Base-by-base conservation (phyloP, 2,329 filamentous ascomycete species). In the Pseudocercospora cruenta region DNA sequence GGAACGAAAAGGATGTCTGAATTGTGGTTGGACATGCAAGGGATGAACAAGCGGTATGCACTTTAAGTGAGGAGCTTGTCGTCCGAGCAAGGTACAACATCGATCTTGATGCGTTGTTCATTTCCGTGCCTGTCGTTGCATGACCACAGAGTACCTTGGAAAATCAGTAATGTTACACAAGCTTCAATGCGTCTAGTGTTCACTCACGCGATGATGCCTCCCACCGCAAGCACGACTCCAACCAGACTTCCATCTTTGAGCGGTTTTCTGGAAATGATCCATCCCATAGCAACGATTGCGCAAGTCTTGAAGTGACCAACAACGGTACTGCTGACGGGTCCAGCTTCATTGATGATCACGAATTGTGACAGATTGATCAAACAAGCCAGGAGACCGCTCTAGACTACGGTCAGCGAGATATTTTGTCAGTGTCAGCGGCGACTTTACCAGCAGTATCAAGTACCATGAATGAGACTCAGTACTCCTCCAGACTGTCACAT, bases 321-420 rank as follows among this genome's bases (percentile, higher is more conserved):
- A 3, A 78, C 74, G 1, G 75, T 78, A 58, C 74, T 77, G 45
- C 71, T 74, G 3, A 78, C 74, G 12, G 76, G 69, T 14, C 76
- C 76, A 19, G 71, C 73, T 49, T 74, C 72, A 24, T 75, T 71
- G 60, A 78, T 76, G 68, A 78, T 77, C 26, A 74, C 61, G 64
- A 77, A 78, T 58, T 78, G 76, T 4, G 74, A 74, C 16, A 78
- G 68, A 75, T 90, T 90, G 78, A 91, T 89, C 62, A 90, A 78
- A 43, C 85, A 85, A 9, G 89, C 89, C 69, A 89, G 87, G 6
- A 85, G 67, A 19, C 88, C 88, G 64, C 87, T 90, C 86, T 89
- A 53, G n/a, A 58, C 49, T 31, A 59, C 26, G 4, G 33, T 69
- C 51, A 70, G 69, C 63, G 54, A 33, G 19, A n/a, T 43, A 24